Base-by-base conservation (phyloP, 2,329 filamentous ascomycete genomes). In the Fusarium tupiense region DNA sequence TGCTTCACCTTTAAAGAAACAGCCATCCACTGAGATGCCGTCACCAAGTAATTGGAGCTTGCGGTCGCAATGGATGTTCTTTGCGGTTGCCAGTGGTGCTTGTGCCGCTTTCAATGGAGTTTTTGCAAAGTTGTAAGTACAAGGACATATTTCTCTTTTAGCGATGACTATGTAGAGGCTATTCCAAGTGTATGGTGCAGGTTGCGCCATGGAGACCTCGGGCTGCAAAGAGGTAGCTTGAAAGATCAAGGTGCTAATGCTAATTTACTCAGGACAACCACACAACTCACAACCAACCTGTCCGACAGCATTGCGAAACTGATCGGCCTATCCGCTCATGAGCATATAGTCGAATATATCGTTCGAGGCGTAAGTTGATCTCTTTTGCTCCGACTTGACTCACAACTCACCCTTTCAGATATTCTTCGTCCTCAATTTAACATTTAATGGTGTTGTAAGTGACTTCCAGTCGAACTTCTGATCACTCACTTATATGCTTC, bases 101-200 rank as follows among this genome's bases (percentile, higher is more conserved):
- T 95, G 93, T 78, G 94, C 94, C 38, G 93, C 93, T 29, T 91
- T 93, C 76, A 96, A 96, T 77, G 93, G 93, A 67, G 91, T 94
- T 10, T 95, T 96, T 85, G 94, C 94, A 2, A 96, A 96, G 83
- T 85, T 96, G 92, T 94, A 84, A 78, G 90, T 86, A 46, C 26
- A 31, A 16, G 14, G 22, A n/a, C 19, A 17, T 46, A 13, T 26
- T 35, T 71, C n/a, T 29, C 9, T 49, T n/a, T 14, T 22, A 13
- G 29, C 14, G 7, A 29, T 9, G 7, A 38, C 16, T 16, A 10
- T 19, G 20, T 7, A 41, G 16, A 31, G 9, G 24, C 19, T 31
- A 11, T 19, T 60, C 31, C 19, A 22, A 60, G 35, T 37, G 22
- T 60, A 33, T 19, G 4, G 17, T 53, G 5, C 14, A 59, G 14